Evolutionary conservation across 768 basidiomycete genomes (phyloP).

Genomic region (Hericium rajendrae): DNA sequence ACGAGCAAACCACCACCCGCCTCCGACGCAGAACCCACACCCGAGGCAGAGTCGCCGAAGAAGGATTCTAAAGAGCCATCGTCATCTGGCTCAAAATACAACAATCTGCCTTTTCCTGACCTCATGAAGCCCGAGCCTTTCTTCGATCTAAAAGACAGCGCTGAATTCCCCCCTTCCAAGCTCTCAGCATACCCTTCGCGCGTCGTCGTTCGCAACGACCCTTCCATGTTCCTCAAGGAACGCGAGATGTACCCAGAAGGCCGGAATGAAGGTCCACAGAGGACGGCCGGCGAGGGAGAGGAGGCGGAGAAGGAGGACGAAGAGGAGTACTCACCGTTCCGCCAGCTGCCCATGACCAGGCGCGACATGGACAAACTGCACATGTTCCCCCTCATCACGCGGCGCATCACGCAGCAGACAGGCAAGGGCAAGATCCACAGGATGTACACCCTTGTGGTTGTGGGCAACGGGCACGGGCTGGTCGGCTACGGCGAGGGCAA

Average conservation of each 20-base stretch:
- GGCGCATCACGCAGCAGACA: constrained; percentile 79
- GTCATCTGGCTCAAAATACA: neutral
- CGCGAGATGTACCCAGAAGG: constrained; percentile 23
- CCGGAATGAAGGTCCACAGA: constrained; percentile 21
- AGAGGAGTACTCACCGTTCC: constrained; percentile 16
- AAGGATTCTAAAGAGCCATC: neutral
- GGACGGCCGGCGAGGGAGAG: constrained; percentile 23
- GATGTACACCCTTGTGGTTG: constrained; percentile 52
- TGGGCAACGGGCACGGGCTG: constrained; percentile 77
- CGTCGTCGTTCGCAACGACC: constrained; percentile 61
- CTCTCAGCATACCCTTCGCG: constrained; percentile 48
- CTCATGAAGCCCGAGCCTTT: constrained; percentile 54
- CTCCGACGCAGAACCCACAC: neutral
- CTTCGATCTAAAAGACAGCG: constrained; percentile 49
- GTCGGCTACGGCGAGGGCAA: constrained; percentile 81
- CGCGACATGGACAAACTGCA: constrained; percentile 26
- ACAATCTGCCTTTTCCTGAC: constrained; percentile 33
- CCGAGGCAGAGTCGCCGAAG: neutral
- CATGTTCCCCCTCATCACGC: constrained; percentile 31
- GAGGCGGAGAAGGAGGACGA: constrained; percentile 9
- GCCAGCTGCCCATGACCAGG: constrained; percentile 24
- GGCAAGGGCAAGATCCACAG: constrained; percentile 84
- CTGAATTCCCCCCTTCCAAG: constrained; percentile 42
- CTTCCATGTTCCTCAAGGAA: constrained; percentile 46
- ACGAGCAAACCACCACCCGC: neutral